Evolutionary conservation across 2,329 filamentous ascomycete species (phyloP).

Genomic region (Coccinonectria pachysandricola): DNA sequence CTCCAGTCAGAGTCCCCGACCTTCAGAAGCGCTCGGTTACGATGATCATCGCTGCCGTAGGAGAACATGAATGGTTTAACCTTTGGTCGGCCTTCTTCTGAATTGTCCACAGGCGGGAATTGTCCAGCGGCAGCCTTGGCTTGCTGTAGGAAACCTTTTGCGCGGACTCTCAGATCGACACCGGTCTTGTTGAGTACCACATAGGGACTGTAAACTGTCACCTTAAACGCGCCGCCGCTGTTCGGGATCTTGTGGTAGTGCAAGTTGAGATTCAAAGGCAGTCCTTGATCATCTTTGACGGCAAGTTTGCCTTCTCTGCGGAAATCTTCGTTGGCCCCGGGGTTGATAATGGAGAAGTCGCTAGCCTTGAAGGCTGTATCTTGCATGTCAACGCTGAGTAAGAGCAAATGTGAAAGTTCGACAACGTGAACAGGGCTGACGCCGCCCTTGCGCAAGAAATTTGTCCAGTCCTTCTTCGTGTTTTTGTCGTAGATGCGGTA

Average conservation of each 20-base stretch:
- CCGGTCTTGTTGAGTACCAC: slow-evolving; percentile 93
- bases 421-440: slow-evolving; percentile 96
- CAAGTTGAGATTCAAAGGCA: slow-evolving; percentile 69
- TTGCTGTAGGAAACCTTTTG: slow-evolving; percentile 79
- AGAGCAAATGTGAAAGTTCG: slow-evolving; percentile 82
- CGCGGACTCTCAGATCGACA: slow-evolving; percentile 74
- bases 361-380: slow-evolving; percentile 91
- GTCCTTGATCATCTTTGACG: slow-evolving; percentile 75
- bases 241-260: slow-evolving; percentile 88
- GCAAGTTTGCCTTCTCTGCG: slow-evolving; percentile 67
- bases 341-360: slow-evolving; percentile 95
- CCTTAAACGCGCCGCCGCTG: slow-evolving; percentile 90
- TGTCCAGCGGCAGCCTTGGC: slow-evolving; percentile 78
- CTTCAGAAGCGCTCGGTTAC: slow-evolving; percentile 81
- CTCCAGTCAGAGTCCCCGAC: slow-evolving; percentile 91
- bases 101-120: slow-evolving; percentile 43
- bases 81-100: slow-evolving; percentile 51
- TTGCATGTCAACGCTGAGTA: slow-evolving; percentile 93
- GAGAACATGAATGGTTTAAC: slow-evolving; percentile 94
- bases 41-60: slow-evolving; percentile 76
- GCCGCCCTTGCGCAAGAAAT: slow-evolving; percentile 92
- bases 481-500: slow-evolving; percentile 99
- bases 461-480: slow-evolving; percentile 97
- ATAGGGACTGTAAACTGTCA: slow-evolving; percentile 91
- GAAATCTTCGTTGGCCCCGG: slow-evolving; percentile 79